phyloP scores from a whole-genome alignment of 2,329 filamentous ascomycete species.

The Paraphoma chrysanthemicola region DNA sequence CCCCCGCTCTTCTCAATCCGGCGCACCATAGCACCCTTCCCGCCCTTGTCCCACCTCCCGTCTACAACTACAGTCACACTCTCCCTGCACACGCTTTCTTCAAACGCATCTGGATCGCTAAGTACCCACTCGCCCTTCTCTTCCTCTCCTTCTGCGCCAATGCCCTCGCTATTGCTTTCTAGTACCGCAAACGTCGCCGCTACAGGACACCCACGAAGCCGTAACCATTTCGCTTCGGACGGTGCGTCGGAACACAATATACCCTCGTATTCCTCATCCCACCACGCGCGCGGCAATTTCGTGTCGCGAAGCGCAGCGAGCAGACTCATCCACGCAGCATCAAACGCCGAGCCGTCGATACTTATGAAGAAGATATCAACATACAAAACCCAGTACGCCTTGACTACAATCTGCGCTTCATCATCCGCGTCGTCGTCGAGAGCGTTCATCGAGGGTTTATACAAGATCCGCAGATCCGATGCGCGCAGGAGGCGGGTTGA shows the following conservation, averaged over 20 bases:
- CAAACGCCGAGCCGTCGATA: slow-evolving; percentile 89
- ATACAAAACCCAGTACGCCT: slow-evolving; percentile 94
- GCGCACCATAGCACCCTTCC: slow-evolving; percentile 73
- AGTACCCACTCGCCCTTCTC: slow-evolving; percentile 69
- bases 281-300: slow-evolving; percentile 77
- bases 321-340: slow-evolving; percentile 86
- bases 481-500: slow-evolving; percentile 70
- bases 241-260: slow-evolving; percentile 75
- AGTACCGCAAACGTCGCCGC: slow-evolving; percentile 82
- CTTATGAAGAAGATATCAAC: slow-evolving; percentile 95
- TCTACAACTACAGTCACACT: slow-evolving; percentile 84
- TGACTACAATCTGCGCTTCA: slow-evolving; percentile 62
- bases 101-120: slow-evolving; percentile 86
- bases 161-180: slow-evolving; percentile 53
- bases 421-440: slow-evolving; percentile 53
- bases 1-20: slow-evolving; percentile 66
- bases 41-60: slow-evolving; percentile 82
- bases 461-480: slow-evolving; percentile 76
- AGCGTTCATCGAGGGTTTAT: slow-evolving; percentile 57
- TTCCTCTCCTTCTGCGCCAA: slow-evolving; percentile 37
- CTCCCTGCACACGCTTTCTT: slow-evolving; percentile 86
- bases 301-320: slow-evolving; percentile 82
- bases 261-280: slow-evolving; percentile 81
- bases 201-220: slow-evolving; percentile 72
- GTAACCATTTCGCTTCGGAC: slow-evolving; percentile 62